Percentiles rank a stretch among this genome's conserved stretches.
Evolutionary conservation across 768 basidiomycete genomes (phyloP).

Genomic region (Phlegmacium glaucopus): DNA sequence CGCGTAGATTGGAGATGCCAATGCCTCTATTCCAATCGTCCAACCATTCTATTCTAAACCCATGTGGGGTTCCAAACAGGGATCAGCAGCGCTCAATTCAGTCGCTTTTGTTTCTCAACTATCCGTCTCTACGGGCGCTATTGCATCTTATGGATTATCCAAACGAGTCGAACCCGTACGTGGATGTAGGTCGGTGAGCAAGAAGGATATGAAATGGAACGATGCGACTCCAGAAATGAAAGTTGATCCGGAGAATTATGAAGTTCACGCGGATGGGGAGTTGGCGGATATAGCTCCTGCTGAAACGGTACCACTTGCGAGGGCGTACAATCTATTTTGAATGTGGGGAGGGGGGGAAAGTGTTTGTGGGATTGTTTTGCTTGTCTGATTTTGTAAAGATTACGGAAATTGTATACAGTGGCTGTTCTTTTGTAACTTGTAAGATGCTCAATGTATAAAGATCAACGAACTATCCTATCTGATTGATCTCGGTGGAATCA

Average conservation of each 20-base stretch:
- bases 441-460: too few relatives aligned
- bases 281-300: slow-evolving; percentile 78
- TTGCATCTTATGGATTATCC: slow-evolving; percentile 63
- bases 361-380: too few relatives aligned
- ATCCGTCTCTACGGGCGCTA: slow-evolving; percentile 56
- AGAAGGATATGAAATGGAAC: slow-evolving; percentile 96
- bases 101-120: slow-evolving; percentile 81
- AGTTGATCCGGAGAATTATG: slow-evolving; percentile 92
- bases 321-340: slow-evolving; percentile 79
- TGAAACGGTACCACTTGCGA: slow-evolving; percentile 59
- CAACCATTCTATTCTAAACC: slow-evolving; percentile 84
- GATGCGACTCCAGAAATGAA: slow-evolving; percentile 72
- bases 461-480: too few relatives aligned
- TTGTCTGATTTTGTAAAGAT: too few relatives aligned
- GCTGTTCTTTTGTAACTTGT: too few relatives aligned
- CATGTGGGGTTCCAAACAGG: slow-evolving; percentile 89
- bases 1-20: slow-evolving; percentile 89
- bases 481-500: too few relatives aligned
- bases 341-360: background rate
- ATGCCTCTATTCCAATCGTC: slow-evolving; percentile 93
- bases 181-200: slow-evolving; percentile 70
- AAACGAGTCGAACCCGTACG: slow-evolving; percentile 76
- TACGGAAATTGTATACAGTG: too few relatives aligned
- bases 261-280: slow-evolving; percentile 78
- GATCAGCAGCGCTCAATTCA: slow-evolving; percentile 81